A percentile compares a stretch with the other conserved stretches of the same genome.
Conservation (phyloP, 2,329 filamentous ascomycete species). For the Dactylellina cionopaga region DNA sequence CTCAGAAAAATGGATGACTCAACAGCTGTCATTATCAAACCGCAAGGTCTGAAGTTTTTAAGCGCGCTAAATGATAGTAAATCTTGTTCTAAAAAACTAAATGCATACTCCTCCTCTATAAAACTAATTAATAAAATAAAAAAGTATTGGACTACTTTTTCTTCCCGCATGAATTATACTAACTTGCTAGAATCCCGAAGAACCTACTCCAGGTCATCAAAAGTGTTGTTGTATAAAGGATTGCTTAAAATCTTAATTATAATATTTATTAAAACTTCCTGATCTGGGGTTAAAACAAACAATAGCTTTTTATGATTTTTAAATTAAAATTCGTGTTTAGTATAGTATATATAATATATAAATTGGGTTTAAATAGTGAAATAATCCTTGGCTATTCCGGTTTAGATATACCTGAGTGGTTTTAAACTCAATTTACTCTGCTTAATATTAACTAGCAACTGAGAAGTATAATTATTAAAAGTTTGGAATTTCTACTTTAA, state of each 20-base stretch:
- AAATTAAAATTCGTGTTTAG: not conserved
- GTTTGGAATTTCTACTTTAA: not conserved
- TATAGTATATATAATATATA: constrained; percentile 13
- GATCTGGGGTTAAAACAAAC: not conserved
- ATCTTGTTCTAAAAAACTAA: not conserved
- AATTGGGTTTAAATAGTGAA: constrained; percentile 6
- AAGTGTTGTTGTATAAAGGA: not conserved
- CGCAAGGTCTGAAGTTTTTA: not conserved
- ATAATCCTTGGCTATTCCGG: not conserved
- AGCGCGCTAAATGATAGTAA: not conserved
- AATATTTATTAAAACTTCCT: not conserved
- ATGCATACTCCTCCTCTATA: not conserved
- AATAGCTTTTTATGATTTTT: not conserved
- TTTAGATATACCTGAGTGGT: constrained; percentile 1
- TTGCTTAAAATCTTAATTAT: not conserved
- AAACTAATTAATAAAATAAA: not conserved
- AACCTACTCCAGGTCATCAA: not conserved
- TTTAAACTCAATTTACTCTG: not conserved
- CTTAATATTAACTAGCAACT: not conserved
- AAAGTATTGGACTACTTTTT: not conserved
- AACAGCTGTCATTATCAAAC: not conserved
- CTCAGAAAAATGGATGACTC: not conserved
- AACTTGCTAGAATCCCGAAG: not conserved
- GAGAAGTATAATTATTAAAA: constrained; percentile 16
- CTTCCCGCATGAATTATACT: not conserved